Conservation (phyloP, 1,284 basidiomycete genomes). For the Spongiforma sp. region DNA sequence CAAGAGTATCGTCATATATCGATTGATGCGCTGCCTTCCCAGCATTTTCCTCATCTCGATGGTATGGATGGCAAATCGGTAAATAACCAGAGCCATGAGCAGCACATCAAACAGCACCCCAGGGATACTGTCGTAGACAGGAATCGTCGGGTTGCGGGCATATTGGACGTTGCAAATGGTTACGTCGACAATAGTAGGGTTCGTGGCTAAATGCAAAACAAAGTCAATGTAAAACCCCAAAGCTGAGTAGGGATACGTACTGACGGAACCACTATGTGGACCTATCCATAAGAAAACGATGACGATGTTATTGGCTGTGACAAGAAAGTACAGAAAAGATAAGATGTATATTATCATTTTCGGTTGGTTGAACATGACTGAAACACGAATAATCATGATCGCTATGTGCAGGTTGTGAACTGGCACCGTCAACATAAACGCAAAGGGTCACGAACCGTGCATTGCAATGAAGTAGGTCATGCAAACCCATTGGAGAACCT, state of each 20-base stretch:
- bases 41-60: conserved; percentile 5
- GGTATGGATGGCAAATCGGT: conserved; percentile 7
- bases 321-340: conserved; percentile 2
- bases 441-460: conserved; percentile 9
- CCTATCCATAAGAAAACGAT: background rate
- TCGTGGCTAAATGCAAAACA: background rate
- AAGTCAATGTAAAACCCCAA: background rate
- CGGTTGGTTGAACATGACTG: conserved; percentile 14
- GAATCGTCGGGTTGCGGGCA: background rate
- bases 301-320: background rate
- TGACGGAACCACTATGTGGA: conserved; percentile 2
- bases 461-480: background rate
- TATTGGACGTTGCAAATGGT: background rate
- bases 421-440: no score
- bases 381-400: conserved; percentile 19
- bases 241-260: background rate
- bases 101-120: conserved; percentile 8
- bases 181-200: background rate
- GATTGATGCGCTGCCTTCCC: conserved; percentile 11
- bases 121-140: conserved; percentile 6
- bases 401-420: background rate
- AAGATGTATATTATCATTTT: conserved; percentile 1
- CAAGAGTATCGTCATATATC: conserved; percentile 13
- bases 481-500: background rate
- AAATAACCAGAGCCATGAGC: conserved; percentile 11